Base-by-base conservation (phyloP, 176 grass and related monocot genomes). In the Elymus sibiricus region DNA sequence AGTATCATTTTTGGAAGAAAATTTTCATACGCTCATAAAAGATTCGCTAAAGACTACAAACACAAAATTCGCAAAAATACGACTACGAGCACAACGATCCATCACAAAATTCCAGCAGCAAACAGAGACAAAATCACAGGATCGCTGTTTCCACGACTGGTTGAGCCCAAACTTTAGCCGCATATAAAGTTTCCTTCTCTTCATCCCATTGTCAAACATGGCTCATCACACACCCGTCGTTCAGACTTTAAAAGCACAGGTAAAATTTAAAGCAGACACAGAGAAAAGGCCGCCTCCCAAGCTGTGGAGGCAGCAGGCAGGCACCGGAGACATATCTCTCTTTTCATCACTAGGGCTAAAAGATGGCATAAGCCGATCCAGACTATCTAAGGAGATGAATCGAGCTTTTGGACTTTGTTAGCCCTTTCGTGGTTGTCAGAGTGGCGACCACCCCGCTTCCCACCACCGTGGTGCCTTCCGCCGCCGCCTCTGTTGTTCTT, bases 361-460 rank as follows among this genome's bases (percentile, higher is more conserved):
- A 64, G 34, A 15, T 81, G 71, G 49, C 61, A 82, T 26, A 53
- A 5, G 49, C 8, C 4, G 2, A 77, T 65, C 1, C 6, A 60
- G 35, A 24, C 32, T 77, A 55, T 55, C 88, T 90, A 93, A 51
- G 69, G 69, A 39, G 38, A 47, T 11, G 72, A 82, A 42, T 91
- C 82, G 24, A 91, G 35, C 73, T 94, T 94, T 15, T 53, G 70
- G 78, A 77, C 80, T 91, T 94, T 94, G n/a, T 81, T 89, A 16
- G 55, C 64, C 37, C 71, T 87, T 7, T 87, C 86, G 9, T 74
- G 27, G 25, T 83, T 81, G 61, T 92, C 86, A 0, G 83, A 88
- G 27, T 83, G 67, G 35, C 86, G 85, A 19, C 85, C 83, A 19
- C 85, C 83, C 10, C 90, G 88, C 88, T 90, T 95, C 69, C 88